Evolutionary conservation across 2,329 filamentous ascomycete genomes (phyloP).

Genomic region (Penicillium sumatraense): DNA sequence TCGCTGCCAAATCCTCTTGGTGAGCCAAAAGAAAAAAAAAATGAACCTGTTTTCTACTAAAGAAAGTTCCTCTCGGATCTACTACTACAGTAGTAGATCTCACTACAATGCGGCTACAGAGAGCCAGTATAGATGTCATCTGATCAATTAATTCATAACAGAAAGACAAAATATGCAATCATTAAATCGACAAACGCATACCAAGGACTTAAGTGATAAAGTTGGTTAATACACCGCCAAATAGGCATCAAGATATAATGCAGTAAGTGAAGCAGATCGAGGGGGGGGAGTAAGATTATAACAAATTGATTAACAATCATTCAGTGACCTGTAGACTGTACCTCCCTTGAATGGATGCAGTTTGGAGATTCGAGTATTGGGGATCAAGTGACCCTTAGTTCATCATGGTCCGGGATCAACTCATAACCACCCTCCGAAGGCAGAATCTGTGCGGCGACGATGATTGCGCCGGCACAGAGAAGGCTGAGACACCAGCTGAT

Average conservation of each 20-base stretch:
- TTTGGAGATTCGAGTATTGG: neutral
- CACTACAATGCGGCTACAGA: no score
- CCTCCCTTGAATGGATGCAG: neutral
- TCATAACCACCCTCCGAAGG: slow-evolving; percentile 87
- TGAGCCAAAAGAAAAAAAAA: no score
- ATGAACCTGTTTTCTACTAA: no score
- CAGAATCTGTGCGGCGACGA: slow-evolving; percentile 69
- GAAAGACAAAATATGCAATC: no score
- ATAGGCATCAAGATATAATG: neutral
- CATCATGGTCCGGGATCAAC: slow-evolving; percentile 60
- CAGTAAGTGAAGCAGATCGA: neutral
- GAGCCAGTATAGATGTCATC: no score
- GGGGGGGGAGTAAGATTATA: neutral
- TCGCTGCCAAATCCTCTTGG: no score
- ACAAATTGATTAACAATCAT: neutral
- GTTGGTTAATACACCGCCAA: neutral
- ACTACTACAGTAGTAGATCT: no score
- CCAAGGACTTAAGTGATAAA: neutral
- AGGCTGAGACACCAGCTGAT: slow-evolving; percentile 62
- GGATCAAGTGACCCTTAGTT: slow-evolving; percentile 12
- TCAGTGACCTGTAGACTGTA: neutral
- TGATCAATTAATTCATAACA: no score
- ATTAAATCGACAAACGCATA: no score
- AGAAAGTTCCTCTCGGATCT: no score
- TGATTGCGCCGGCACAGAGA: slow-evolving; percentile 62